A percentile compares a stretch with the other conserved stretches of the same genome.
Evolutionary conservation across 306 rosid genomes (phyloP).

Genomic region (Citrullus mucosospermus): DNA sequence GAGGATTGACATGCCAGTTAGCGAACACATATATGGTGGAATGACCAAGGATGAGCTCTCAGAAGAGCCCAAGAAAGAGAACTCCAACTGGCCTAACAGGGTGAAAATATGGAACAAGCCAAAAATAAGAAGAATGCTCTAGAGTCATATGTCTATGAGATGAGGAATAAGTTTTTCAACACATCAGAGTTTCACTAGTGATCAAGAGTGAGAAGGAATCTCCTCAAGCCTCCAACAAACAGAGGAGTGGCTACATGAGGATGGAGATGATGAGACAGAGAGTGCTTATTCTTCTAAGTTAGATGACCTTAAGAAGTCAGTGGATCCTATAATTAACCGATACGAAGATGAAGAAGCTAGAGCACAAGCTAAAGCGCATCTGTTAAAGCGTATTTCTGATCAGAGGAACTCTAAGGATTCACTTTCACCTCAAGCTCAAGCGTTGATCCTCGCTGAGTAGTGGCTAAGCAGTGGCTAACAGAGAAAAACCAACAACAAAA

Average conservation of each 20-base stretch:
- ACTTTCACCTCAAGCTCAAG: slow-evolving; percentile 24
- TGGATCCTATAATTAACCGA: slow-evolving; percentile 63
- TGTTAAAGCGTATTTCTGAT: slow-evolving; percentile 27
- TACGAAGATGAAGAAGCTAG: slow-evolving; percentile 57
- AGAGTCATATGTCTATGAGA: slow-evolving; percentile 92
- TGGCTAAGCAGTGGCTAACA: slow-evolving; percentile 67
- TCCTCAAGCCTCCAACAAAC: slow-evolving; percentile 74
- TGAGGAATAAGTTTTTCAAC: slow-evolving; percentile 80
- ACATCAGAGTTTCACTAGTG: slow-evolving; percentile 63
- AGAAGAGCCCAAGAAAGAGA: slow-evolving; percentile 59
- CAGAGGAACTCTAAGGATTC: slow-evolving; percentile 23
- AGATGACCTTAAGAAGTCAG: slow-evolving; percentile 65
- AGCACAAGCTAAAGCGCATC: slow-evolving; percentile 36
- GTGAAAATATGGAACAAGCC: slow-evolving; percentile 68
- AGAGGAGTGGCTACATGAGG: slow-evolving; percentile 85
- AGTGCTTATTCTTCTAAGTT: slow-evolving; percentile 58
- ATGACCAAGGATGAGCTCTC: slow-evolving; percentile 60
- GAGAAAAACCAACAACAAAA: slow-evolving; percentile 61
- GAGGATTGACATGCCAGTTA: slow-evolving; percentile 51
- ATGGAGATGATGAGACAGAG: slow-evolving; percentile 82
- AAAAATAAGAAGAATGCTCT: slow-evolving; percentile 79
- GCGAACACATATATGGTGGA: slow-evolving; percentile 60
- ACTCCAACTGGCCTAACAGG: slow-evolving; percentile 61
- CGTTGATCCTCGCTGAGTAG: slow-evolving; percentile 28
- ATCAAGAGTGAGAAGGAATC: slow-evolving; percentile 56